phyloP scores from a whole-genome alignment of 2,329 filamentous ascomycete genomes.

The Aspergillus sp. region DNA sequence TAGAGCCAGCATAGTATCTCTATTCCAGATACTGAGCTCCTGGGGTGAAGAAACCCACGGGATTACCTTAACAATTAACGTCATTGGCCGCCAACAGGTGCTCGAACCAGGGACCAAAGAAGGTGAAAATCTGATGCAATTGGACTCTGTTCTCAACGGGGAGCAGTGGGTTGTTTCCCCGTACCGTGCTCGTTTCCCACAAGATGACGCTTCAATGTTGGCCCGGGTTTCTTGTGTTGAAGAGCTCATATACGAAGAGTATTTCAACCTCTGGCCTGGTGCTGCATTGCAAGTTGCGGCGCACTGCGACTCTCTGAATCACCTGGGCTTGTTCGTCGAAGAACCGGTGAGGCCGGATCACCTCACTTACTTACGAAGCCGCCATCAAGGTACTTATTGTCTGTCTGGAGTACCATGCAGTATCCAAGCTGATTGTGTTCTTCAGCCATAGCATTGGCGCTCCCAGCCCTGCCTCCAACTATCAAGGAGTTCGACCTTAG shows the following conservation, averaged over 20 bases:
- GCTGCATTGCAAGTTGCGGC: background rate
- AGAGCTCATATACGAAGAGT: background rate
- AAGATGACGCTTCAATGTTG: background rate
- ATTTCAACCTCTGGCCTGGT: background rate
- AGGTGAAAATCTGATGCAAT: too few relatives aligned
- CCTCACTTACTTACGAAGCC: background rate
- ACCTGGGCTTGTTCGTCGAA: background rate
- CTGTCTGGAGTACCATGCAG: background rate
- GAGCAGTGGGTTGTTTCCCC: background rate
- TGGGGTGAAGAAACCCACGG: too few relatives aligned
- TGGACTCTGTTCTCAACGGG: too few relatives aligned
- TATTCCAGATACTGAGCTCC: too few relatives aligned
- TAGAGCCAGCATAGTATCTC: too few relatives aligned
- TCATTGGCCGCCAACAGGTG: too few relatives aligned
- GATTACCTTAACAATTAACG: too few relatives aligned
- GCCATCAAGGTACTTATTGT: background rate
- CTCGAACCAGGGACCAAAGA: too few relatives aligned
- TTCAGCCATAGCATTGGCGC: too few relatives aligned
- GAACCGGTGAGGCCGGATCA: background rate
- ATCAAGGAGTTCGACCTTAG: too few relatives aligned
- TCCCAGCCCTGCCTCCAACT: too few relatives aligned
- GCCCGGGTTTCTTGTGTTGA: background rate
- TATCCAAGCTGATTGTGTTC: too few relatives aligned
- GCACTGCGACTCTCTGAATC: background rate
- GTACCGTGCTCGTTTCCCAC: background rate